Evolutionary conservation across 306 rosid genomes (phyloP), one percentile per base, ranked within the genome.

Genomic region (Hippophae tibetana): DNA sequence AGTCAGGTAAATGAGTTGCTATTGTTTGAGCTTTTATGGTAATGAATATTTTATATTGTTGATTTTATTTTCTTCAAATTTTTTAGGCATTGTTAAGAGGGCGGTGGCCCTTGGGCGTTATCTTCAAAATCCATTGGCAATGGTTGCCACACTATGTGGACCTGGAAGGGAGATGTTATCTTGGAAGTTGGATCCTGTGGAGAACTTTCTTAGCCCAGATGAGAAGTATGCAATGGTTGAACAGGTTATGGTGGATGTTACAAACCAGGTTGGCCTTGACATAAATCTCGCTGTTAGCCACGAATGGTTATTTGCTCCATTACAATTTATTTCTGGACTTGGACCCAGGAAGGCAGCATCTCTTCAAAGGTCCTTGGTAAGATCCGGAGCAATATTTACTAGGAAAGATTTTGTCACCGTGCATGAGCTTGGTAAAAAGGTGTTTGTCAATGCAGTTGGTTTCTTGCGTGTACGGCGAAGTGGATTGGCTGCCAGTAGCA

Each of bases 341-440:
- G 99, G 99, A 69, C 99, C 97, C 8, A 86, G 99, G 71, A 93
- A 93, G 72, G 96, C 99, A 47, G 93, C 97, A 61, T 93, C 86
- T 64, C 73, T 93, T 65, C 96, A 93, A 71, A 76, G 95, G 70
- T 88, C 96, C 14, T 66, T 93, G 74, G 95, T 93, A 53, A 84
- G 94, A 77, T 82, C 90, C 61, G 95, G 97, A 53, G 81, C 95
- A 66, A 88, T 88, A 72, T 88, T 78, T 63, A 83, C 95, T 13
- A 85, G 99, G 41, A 93, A 93, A 76, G 99, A 93, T 78, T 82
- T 92, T 56, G 58, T 86, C 68, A 82, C 89, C 3, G 78, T 73
- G 27, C 99, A 85, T 62, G 73, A 85, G 47, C 86, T 93, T 60
- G 96, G 94, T 67, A 93, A 73, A 75, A 93, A 88, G 85, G 97